A percentile compares a stretch with the other conserved stretches of the same genome.
Evolutionary conservation across 2,329 filamentous ascomycete species (phyloP).

Genomic region (Xylaria sp.): DNA sequence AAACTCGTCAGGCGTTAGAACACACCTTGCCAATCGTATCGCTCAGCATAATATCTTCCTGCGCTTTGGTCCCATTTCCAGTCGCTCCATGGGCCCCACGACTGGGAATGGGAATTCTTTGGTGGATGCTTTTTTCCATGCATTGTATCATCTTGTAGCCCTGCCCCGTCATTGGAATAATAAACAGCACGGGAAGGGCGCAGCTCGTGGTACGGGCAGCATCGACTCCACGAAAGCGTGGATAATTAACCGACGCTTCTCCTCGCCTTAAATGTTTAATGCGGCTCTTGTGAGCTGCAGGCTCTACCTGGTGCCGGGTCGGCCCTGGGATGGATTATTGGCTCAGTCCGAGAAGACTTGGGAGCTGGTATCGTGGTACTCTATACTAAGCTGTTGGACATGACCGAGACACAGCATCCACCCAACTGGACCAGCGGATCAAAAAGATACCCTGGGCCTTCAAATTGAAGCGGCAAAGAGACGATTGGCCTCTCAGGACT

Average conservation of each 20-base stretch:
- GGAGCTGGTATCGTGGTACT: conserved; percentile 30
- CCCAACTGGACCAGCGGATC: conserved; percentile 11
- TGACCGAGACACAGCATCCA: conserved; percentile 6
- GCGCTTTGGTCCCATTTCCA: conserved; percentile 44
- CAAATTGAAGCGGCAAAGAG: conserved; percentile 13
- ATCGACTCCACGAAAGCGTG: conserved; percentile 39
- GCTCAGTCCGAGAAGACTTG: conserved; percentile 30
- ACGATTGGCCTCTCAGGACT: conserved; percentile 21
- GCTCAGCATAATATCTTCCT: conserved; percentile 42
- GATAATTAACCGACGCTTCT: conserved; percentile 36
- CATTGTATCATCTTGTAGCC: conserved; percentile 49
- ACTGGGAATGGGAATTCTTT: conserved; percentile 40
- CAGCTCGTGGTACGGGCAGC: conserved; percentile 38
- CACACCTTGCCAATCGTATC: conserved; percentile 45
- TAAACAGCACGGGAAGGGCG: conserved; percentile 36
- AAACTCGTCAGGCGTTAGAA: conserved; percentile 19
- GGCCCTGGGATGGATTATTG: conserved; percentile 31
- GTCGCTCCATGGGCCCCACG: conserved; percentile 42
- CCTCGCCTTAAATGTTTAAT: conserved; percentile 46
- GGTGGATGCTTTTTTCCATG: conserved; percentile 42
- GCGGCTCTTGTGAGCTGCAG: conserved; percentile 44
- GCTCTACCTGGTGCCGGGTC: conserved; percentile 35
- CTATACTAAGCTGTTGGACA: conserved; percentile 21
- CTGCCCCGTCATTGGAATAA: conserved; percentile 40
- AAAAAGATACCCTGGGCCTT: conserved; percentile 9